These are phyloP conservation scores for Castanea mollissima DNA, from an alignment of 306 rosid genomes.

Conservation along the genomic window DNA sequence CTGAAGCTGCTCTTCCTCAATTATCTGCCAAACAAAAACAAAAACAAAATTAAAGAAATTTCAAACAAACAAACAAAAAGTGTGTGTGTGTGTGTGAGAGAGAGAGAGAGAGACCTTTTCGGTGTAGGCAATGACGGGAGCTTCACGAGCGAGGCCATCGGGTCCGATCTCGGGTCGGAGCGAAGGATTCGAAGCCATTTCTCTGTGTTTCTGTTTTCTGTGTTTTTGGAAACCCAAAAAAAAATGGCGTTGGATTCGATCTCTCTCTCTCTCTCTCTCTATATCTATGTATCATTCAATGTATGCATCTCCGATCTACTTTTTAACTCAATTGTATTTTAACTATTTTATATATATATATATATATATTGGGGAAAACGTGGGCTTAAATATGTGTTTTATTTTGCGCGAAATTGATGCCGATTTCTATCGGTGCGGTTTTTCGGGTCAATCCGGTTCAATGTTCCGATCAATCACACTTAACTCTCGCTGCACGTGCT, in stretches of 20 bases:
- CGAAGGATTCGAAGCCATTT: slow-evolving; percentile 65
- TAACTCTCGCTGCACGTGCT: background rate
- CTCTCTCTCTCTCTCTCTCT: too few relatives aligned
- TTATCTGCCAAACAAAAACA: slow-evolving; percentile 45
- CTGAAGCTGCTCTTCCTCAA: slow-evolving; percentile 79
- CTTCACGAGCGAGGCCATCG: slow-evolving; percentile 78
- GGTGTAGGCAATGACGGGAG: slow-evolving; percentile 77
- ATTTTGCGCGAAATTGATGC: background rate
- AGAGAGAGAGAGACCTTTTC: slow-evolving; percentile 57
- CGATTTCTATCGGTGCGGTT: background rate
- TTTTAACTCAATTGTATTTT: background rate
- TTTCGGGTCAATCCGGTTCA: background rate
- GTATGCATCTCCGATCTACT: background rate
- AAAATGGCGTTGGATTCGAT: background rate
- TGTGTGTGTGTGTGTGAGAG: background rate
- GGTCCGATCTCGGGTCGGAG: slow-evolving; percentile 84
- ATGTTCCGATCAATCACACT: background rate
- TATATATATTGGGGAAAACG: background rate
- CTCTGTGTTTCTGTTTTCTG: slow-evolving; percentile 4
- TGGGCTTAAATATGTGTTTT: background rate
- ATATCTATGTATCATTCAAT: too few relatives aligned
- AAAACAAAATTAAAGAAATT: background rate
- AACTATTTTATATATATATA: background rate
- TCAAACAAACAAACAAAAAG: background rate
- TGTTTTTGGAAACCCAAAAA: background rate